A percentile compares a stretch with the other conserved stretches of the same genome.
Conservation (phyloP, 2,329 filamentous ascomycete species). For the Thielaviopsis ethacetica region DNA sequence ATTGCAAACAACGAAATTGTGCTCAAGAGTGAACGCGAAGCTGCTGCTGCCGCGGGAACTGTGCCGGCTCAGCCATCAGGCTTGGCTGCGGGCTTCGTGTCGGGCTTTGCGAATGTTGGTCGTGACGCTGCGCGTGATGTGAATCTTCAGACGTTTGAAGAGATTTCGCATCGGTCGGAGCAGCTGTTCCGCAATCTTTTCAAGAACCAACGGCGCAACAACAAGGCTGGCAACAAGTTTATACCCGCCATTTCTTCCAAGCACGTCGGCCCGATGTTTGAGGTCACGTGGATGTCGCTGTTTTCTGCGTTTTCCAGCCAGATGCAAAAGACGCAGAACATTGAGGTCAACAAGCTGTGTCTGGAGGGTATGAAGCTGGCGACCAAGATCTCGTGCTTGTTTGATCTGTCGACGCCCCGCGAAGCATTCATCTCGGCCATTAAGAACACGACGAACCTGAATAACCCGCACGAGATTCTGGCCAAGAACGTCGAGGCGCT, state of each 20-base stretch:
- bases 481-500: slow-evolving; percentile 93
- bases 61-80: slow-evolving; percentile 42
- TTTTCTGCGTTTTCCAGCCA: slow-evolving; percentile 87
- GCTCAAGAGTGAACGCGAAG: slow-evolving; percentile 77
- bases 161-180: slow-evolving; percentile 58
- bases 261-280: slow-evolving; percentile 96
- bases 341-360: slow-evolving; percentile 81
- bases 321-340: slow-evolving; percentile 82
- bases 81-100: slow-evolving; percentile 67
- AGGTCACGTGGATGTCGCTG: slow-evolving; percentile 98
- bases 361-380: slow-evolving; percentile 92
- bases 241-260: slow-evolving; percentile 88
- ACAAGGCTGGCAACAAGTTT: slow-evolving; percentile 55
- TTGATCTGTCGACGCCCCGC: slow-evolving; percentile 81
- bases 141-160: slow-evolving; percentile 86
- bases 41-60: slow-evolving; percentile 63
- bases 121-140: slow-evolving; percentile 85
- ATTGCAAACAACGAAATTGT: slow-evolving; percentile 88
- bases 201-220: slow-evolving; percentile 70
- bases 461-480: slow-evolving; percentile 88
- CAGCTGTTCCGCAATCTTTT: slow-evolving; percentile 90
- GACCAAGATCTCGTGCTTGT: slow-evolving; percentile 82
- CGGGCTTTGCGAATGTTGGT: slow-evolving; percentile 80
- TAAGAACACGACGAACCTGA: slow-evolving; percentile 86
- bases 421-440: slow-evolving; percentile 90